A percentile compares a stretch with the other conserved stretches of the same genome.
Evolutionary conservation across 768 basidiomycete species (phyloP).

Genomic region (Paxillus involutus): DNA sequence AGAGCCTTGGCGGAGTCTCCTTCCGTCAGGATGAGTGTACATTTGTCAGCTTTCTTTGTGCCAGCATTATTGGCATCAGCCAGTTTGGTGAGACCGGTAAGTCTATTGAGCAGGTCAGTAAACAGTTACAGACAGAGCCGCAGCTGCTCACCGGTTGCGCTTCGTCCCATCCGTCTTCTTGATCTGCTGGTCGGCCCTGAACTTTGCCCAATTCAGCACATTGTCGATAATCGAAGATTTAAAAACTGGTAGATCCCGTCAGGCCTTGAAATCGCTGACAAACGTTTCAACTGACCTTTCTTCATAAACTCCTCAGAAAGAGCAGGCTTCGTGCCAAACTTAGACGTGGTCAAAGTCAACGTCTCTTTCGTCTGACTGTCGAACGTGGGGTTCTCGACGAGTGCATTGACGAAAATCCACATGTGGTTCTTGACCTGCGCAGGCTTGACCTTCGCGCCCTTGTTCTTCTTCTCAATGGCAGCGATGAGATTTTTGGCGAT

Average conservation of each 20-base stretch:
- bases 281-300: constrained; percentile 61
- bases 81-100: constrained; percentile 89
- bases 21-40: constrained; percentile 96
- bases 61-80: constrained; percentile 98
- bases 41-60: constrained; percentile 71
- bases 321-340: constrained; percentile 86
- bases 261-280: constrained; percentile 2
- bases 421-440: constrained; percentile 96
- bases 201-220: constrained; percentile 94
- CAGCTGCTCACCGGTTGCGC: constrained; percentile 64
- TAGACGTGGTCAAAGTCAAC: constrained; percentile 79
- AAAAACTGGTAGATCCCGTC: constrained; percentile 49
- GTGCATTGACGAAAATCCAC: constrained; percentile 95
- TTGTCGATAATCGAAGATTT: constrained; percentile 92
- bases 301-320: constrained; percentile 94
- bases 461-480: constrained; percentile 94
- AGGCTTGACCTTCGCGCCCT: constrained; percentile 90
- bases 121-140: background rate
- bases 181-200: constrained; percentile 93
- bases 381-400: constrained; percentile 97
- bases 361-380: constrained; percentile 99
- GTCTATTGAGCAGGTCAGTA: constrained; percentile 41
- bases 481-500: constrained; percentile 82
- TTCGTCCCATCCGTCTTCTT: constrained; percentile 96
- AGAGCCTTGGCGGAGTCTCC: constrained; percentile 98